Evolutionary conservation across 495 filamentous ascomycete genomes (phyloP), one percentile per base, ranked within the genome.

Genomic region (Tuber brumale): DNA sequence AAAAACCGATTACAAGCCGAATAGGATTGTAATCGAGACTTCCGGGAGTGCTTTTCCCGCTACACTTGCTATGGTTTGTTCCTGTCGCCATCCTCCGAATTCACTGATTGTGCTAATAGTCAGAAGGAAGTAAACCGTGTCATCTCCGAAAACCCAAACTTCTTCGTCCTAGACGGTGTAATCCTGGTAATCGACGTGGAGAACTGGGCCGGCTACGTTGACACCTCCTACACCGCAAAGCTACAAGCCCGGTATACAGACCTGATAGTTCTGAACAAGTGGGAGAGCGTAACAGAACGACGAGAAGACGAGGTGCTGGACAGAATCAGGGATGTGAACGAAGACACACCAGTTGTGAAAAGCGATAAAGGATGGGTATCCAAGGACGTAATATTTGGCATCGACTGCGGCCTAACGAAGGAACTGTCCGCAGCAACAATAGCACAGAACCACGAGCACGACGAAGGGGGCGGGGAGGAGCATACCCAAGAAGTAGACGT

Each of bases 181-280:
- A 89, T 98, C 31, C 92, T 89, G 70, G 95, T 97, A 4, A 92
- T 99, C 72, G 95, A 99, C 84, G 94, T 95, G 8, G 95, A 98
- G 88, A 98, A 98, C 84, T 99, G 94, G 94, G 87, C 89, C 77
- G 95, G 95, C 1, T 99, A 99, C 82, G 93, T 93, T 79, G 94
- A 97, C 85, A 97, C 94, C 19, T 81, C 79, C 18, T 94, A 92
- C 69, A 95, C 93, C 71, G 93, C 93, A n/a, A 89, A 91, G 82
- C 85, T 95, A 71, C 93, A 97, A 85, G 93, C 93, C 41, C 84
- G 87, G 81, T 97, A 97, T 84, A 99, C 95, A 70, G 95, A 99
- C 86, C 82, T 97, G 78, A 91, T 99, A 71, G 87, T 99, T 39
- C 91, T 97, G 75, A 99, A 97, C 85, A 99, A 99, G 85, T 97